phyloP scores from a whole-genome alignment of 306 rosid species.

The Macrotyloma uniflorum region DNA sequence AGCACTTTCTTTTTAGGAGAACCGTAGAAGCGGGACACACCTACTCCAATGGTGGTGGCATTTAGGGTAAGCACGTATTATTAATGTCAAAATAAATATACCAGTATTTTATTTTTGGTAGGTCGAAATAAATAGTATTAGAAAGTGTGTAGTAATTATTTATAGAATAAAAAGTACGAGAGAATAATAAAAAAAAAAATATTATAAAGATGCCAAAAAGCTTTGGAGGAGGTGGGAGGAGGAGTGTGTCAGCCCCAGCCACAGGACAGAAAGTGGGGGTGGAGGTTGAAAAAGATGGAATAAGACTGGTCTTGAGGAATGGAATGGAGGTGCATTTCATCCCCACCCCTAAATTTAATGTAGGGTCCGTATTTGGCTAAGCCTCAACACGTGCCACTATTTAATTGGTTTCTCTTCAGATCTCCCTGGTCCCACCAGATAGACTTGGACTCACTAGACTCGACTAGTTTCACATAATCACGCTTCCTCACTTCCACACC shows the following conservation, averaged over 20 bases:
- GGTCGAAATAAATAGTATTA: too few species aligned
- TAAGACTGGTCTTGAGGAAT: neutral
- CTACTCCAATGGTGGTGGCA: neutral
- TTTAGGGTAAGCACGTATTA: neutral
- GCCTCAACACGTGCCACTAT: slow-evolving; percentile 43
- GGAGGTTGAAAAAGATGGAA: neutral
- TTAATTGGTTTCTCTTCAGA: slow-evolving; percentile 32
- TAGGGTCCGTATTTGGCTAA: slow-evolving; percentile 52
- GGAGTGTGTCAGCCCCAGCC: slow-evolving; percentile 7
- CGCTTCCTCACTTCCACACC: slow-evolving; percentile 5
- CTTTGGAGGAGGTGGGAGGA: neutral
- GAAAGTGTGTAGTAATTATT: too few species aligned
- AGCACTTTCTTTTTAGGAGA: too few species aligned
- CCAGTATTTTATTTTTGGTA: too few species aligned
- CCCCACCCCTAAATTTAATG: neutral
- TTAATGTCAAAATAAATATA: neutral
- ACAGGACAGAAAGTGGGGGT: slow-evolving; percentile 17
- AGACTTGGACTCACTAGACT: slow-evolving; percentile 27
- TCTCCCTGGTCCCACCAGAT: slow-evolving; percentile 60
- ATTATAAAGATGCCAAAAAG: slow-evolving; percentile 5
- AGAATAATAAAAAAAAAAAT: neutral
- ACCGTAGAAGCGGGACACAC: too few species aligned
- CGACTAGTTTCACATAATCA: slow-evolving; percentile 24
- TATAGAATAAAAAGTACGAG: neutral
- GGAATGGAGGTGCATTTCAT: neutral